These are phyloP conservation scores for Fusarium sp. DNA, from an alignment of 2,329 filamentous ascomycete genomes.

Conservation along the genomic window DNA sequence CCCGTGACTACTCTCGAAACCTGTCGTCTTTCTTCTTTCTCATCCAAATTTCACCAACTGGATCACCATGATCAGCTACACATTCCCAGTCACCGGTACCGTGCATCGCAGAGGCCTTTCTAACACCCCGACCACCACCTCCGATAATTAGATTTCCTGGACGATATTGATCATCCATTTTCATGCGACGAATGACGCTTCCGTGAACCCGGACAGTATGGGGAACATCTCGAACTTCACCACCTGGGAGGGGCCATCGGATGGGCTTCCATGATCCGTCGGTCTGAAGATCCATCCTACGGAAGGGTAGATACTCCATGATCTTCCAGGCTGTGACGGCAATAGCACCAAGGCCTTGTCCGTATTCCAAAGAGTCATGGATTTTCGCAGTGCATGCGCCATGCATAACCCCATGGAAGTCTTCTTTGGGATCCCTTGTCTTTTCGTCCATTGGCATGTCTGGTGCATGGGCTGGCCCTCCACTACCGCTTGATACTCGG, in stretches of 20 bases:
- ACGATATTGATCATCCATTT: slow-evolving; percentile 71
- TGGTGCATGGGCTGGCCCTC: slow-evolving; percentile 38
- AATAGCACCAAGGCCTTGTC: slow-evolving; percentile 65
- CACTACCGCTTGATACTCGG: slow-evolving; percentile 42
- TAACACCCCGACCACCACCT: slow-evolving; percentile 78
- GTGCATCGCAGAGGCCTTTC: slow-evolving; percentile 68
- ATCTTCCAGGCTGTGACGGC: slow-evolving; percentile 78
- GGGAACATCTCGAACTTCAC: slow-evolving; percentile 83
- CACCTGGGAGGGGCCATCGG: slow-evolving; percentile 81
- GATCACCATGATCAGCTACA: slow-evolving; percentile 72
- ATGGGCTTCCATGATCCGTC: slow-evolving; percentile 86
- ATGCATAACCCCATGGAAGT: slow-evolving; percentile 71
- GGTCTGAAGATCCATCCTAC: slow-evolving; percentile 79
- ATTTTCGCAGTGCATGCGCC: slow-evolving; percentile 67
- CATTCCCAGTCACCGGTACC: slow-evolving; percentile 82
- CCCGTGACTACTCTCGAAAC: slow-evolving; percentile 21
- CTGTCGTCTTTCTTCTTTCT: slow-evolving; percentile 52
- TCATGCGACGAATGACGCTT: slow-evolving; percentile 79
- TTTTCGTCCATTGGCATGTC: slow-evolving; percentile 42
- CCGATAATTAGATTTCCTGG: slow-evolving; percentile 85
- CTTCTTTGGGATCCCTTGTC: slow-evolving; percentile 35
- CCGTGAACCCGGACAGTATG: slow-evolving; percentile 77
- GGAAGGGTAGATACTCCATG: slow-evolving; percentile 86
- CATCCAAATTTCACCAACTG: slow-evolving; percentile 76
- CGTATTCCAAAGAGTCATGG: slow-evolving; percentile 78